Base-by-base conservation (phyloP, 2,329 filamentous ascomycete species). In the Mariannaea sp. region DNA sequence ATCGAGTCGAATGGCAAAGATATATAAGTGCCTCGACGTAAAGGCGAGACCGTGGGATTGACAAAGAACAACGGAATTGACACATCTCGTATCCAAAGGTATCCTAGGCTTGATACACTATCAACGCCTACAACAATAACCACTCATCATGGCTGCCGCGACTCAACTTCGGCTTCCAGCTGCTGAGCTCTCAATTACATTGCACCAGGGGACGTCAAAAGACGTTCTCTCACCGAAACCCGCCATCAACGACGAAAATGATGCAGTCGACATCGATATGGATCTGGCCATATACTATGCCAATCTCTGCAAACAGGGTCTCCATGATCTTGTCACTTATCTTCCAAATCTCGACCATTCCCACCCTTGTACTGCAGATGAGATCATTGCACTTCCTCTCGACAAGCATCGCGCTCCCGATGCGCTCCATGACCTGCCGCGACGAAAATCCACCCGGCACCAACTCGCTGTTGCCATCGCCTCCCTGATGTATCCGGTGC, bases 341-440 rank as follows among this genome's bases (percentile, higher is more conserved):
- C 56, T 71, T 24, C 62, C 67, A 1, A 49, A 46, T 39, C 68
- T 74, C 43, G 56, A 68, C 14, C 68, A 67, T 6, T 64, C 65
- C 32, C 52, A 61, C 29, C 49, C 67, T 7, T 71, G 68, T 50
- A 72, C 70, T 7, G 63, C 64, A 12, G 70, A 71, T 24, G 72
- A 73, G 53, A 73, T 74, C 41, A 58, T 72, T 38, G 58, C 61
- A 5, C 60, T 74, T 16, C 72, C 71, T 0, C 46, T 74, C 16
- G 59, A 61, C 41, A 59, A 58, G 26, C 45, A 70, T 16, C 66
- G 70, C 12, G 57, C 72, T 26, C 54, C 65, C 9, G 69, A 71
- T 47, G 58, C 55, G 22, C 58, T 74, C 14, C 60, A 71, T 45
- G 59, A 62, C 14, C 63, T 75, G 1, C 72, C 72, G 19, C 67